Percentiles rank a stretch among this genome's conserved stretches.
Conservation (phyloP, 148 eudicot genomes). For the Oxyria digyna region DNA sequence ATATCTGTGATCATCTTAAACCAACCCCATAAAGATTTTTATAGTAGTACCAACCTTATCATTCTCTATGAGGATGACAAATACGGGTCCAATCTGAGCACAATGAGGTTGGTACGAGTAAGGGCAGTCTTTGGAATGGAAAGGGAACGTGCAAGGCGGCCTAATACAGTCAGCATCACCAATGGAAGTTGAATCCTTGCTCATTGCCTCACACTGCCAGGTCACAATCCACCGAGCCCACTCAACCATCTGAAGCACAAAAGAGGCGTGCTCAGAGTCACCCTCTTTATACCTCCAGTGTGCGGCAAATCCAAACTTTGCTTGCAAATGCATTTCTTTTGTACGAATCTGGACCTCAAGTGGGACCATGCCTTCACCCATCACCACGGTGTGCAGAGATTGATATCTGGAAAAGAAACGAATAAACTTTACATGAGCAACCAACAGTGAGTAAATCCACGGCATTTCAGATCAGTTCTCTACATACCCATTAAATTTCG, state of each 20-base stretch:
- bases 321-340: slow-evolving; percentile 82
- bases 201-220: slow-evolving; percentile 95
- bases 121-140: slow-evolving; percentile 71
- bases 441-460: neutral
- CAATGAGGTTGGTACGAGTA: slow-evolving; percentile 47
- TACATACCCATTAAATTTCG: slow-evolving; percentile 84
- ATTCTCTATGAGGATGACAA: slow-evolving; percentile 75
- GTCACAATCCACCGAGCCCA: slow-evolving; percentile 96
- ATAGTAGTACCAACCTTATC: slow-evolving; percentile 53
- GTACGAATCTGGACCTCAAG: slow-evolving; percentile 96
- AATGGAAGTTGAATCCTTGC: slow-evolving; percentile 33
- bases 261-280: slow-evolving; percentile 62
- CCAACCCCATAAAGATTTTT: neutral
- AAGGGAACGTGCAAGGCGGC: slow-evolving; percentile 74
- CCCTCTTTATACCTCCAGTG: slow-evolving; percentile 99
- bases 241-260: slow-evolving; percentile 91
- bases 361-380: slow-evolving; percentile 58
- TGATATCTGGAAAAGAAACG: slow-evolving; percentile 37
- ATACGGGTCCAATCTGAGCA: slow-evolving; percentile 64
- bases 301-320: slow-evolving; percentile 92
- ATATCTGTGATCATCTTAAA: neutral
- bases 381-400: slow-evolving; percentile 85
- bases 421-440: neutral
- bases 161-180: slow-evolving; percentile 28
- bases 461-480: neutral